Evolutionary conservation across 2,329 filamentous ascomycete species (phyloP).

Genomic region (Aspergillus terreus): DNA sequence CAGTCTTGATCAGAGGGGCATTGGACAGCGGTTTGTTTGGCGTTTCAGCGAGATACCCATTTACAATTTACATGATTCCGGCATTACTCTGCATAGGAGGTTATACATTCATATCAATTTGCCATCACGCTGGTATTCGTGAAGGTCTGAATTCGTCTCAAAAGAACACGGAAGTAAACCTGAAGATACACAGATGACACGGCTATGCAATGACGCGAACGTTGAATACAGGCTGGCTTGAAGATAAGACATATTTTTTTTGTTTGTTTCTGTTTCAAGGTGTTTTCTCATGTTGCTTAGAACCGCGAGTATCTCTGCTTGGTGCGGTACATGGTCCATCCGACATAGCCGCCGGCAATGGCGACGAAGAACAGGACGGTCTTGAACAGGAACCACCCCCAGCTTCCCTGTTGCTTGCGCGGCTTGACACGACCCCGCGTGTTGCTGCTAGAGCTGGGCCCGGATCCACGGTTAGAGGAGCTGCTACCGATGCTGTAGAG

Average conservation of each 20-base stretch:
- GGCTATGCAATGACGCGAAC: slow-evolving; percentile 19
- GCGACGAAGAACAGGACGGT: slow-evolving; percentile 69
- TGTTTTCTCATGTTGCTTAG: slow-evolving; percentile 10
- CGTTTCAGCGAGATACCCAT: neutral
- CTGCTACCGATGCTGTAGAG: slow-evolving; percentile 60
- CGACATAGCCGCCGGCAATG: slow-evolving; percentile 73
- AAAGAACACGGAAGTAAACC: slow-evolving; percentile 2
- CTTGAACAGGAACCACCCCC: slow-evolving; percentile 77
- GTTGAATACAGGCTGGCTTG: slow-evolving; percentile 5
- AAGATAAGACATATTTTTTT: slow-evolving; percentile 5
- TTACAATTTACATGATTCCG: neutral
- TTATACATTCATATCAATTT: neutral
- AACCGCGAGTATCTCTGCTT: slow-evolving; percentile 47
- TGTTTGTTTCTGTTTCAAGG: slow-evolving; percentile 3
- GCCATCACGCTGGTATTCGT: neutral
- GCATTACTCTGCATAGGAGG: neutral
- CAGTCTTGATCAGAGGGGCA: neutral
- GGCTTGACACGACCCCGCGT: slow-evolving; percentile 22
- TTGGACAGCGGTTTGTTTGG: neutral
- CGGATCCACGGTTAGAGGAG: slow-evolving; percentile 10
- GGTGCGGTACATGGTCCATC: slow-evolving; percentile 77
- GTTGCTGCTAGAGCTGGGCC: slow-evolving; percentile 9
- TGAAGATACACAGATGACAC: slow-evolving; percentile 15
- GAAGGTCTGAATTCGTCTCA: slow-evolving; percentile 13
- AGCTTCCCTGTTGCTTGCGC: slow-evolving; percentile 45